phyloP scores from a whole-genome alignment of 192 early-diverging fungal genomes.

The Umbelopsis ramanniana region DNA sequence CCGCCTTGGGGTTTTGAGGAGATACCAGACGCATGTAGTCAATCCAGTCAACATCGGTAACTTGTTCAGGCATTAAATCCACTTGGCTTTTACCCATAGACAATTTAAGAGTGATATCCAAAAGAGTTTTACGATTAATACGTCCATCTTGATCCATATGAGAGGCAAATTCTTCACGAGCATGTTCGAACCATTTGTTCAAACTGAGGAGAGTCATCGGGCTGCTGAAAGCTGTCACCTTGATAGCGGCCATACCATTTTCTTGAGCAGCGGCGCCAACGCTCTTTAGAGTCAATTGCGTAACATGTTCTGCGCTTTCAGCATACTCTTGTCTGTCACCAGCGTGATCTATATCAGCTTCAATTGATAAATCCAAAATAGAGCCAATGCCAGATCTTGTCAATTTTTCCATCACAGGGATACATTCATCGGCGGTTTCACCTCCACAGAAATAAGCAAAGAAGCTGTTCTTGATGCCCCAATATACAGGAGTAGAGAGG shows the following conservation, averaged over 20 bases:
- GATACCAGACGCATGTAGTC: slow-evolving; percentile 30
- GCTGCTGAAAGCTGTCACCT: slow-evolving; percentile 84
- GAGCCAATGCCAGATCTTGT: slow-evolving; percentile 67
- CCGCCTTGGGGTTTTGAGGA: slow-evolving; percentile 9
- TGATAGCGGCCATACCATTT: slow-evolving; percentile 82
- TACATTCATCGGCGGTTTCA: slow-evolving; percentile 81
- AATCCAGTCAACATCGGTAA: slow-evolving; percentile 13
- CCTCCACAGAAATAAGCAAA: slow-evolving; percentile 93
- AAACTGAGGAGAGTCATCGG: slow-evolving; percentile 67
- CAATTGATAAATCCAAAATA: slow-evolving; percentile 87
- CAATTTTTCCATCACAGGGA: slow-evolving; percentile 77
- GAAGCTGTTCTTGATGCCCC: slow-evolving; percentile 82
- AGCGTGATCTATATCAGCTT: slow-evolving; percentile 78
- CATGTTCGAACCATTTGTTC: slow-evolving; percentile 44
- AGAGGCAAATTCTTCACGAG: slow-evolving; percentile 48
- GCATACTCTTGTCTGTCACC: slow-evolving; percentile 39
- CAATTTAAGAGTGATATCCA: slow-evolving; percentile 10
- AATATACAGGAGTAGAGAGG: slow-evolving; percentile 57
- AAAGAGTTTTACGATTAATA: slow-evolving; percentile 2
- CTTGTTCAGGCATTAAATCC: slow-evolving; percentile 11
- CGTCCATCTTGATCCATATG: slow-evolving; percentile 25
- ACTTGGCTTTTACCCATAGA: slow-evolving; percentile 1
- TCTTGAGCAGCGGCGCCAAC: slow-evolving; percentile 64
- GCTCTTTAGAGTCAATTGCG: slow-evolving; percentile 68
- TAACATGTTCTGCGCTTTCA: slow-evolving; percentile 62